These are phyloP conservation scores for Eucalyptus erythrocorys DNA, from an alignment of 345 rosid species.

Conservation along the genomic window DNA sequence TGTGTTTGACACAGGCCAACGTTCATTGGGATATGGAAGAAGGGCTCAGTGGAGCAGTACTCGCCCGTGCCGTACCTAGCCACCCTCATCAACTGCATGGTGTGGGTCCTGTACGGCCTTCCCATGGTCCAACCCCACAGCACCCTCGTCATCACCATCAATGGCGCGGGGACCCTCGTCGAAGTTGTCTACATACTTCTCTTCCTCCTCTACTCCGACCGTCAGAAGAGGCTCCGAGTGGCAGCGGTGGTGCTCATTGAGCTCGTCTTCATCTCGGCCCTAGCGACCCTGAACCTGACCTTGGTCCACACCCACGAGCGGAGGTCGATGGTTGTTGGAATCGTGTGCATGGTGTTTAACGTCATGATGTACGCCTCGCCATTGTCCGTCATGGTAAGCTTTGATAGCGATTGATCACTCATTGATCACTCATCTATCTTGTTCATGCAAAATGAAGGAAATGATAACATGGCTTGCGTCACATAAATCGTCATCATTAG, in stretches of 20 bases:
- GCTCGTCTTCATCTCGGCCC: conserved; percentile 12
- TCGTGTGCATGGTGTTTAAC: conserved; percentile 46
- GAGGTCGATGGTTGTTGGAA: conserved; percentile 48
- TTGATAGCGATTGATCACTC: not conserved
- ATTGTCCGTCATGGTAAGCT: conserved; percentile 58
- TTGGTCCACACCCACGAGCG: conserved; percentile 23
- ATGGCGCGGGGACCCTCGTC: conserved; percentile 48
- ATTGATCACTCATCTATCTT: not conserved
- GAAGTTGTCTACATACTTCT: conserved; percentile 39
- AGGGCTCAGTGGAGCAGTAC: conserved; percentile 64
- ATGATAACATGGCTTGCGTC: not conserved
- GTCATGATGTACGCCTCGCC: conserved; percentile 89
- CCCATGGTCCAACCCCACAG: conserved; percentile 70
- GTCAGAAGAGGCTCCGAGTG: conserved; percentile 24
- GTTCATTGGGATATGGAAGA: conserved; percentile 54
- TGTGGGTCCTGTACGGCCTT: conserved; percentile 83
- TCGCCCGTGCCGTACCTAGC: conserved; percentile 71
- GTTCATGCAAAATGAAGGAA: not conserved
- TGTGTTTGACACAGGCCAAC: conserved; percentile 50
- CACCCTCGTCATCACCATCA: conserved; percentile 59
- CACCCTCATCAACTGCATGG: conserved; percentile 66
- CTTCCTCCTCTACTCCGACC: conserved; percentile 27
- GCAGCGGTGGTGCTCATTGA: conserved; percentile 12
- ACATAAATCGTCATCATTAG: not conserved
- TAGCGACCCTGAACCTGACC: conserved; percentile 25